Evolutionary conservation across 208 protist genomes (phyloP), one percentile per base, ranked within the genome.

Genomic region (Leishmania gerbilli): DNA sequence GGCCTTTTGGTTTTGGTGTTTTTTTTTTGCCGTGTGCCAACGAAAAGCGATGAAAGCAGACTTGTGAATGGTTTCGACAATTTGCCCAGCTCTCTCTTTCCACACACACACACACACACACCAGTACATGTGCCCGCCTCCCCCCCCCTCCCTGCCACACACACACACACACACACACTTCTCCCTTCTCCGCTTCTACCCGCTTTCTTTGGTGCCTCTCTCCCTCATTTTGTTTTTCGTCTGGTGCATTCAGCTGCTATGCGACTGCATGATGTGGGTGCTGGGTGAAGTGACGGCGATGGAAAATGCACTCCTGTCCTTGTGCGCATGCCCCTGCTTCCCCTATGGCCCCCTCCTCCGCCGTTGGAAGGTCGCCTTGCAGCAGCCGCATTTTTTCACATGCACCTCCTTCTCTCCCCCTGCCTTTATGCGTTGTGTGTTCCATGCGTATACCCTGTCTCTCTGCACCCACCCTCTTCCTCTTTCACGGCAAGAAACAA

Each of bases 81-180:
- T 2, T 15, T 31, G 7, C 19, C n/a, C 37, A 69, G 15, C 19
- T 27, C 37, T 4, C 64, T 8, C 9, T 13, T 13, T 13, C 45
- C 45, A 9, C 47, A 72, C 31, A 60, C 27, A 83, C 56, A 79
- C 21, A 65, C 34, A 78, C 55, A 83, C 51, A 53, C 58, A 24
- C 27, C 7, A 45, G 7, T 34, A 31, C 37, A 3, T 47, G 58
- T 31, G 13, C 37, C 11, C 56, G n/a, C 17, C 56, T 45, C 17
- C 34, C n/a, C 34, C 5, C 34, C 42, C 42, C 15, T 24, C 34
- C 13, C 64, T 1, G 34, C 45, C 45, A 7, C 47, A 62, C n/a
- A 60, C 40, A 83, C 68, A 78, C 31, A 65, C 34, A 74, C 55
- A 83, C 51, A 62, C 58, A 27, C 51, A 62, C 45, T 8, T n/a